These are phyloP conservation scores for Cercospora brassicicola DNA, from an alignment of 2,329 filamentous ascomycete genomes.

Conservation along the genomic window DNA sequence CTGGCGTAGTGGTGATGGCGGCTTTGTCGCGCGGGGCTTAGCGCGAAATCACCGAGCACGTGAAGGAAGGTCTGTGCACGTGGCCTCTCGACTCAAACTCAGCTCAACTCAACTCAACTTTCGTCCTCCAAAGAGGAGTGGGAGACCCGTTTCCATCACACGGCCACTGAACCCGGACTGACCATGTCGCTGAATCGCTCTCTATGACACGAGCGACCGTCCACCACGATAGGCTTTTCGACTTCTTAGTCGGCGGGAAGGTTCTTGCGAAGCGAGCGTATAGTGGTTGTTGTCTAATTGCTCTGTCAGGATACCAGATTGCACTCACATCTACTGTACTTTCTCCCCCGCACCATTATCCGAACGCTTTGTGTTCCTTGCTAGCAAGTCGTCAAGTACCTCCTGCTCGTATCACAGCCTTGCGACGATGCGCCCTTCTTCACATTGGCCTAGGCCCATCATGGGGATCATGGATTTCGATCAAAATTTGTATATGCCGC, in stretches of 20 bases:
- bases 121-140: not conserved
- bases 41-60: slow-evolving; percentile 5
- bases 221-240: not conserved
- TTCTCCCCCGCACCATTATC: not conserved
- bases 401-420: not conserved
- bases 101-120: not conserved
- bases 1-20: not conserved
- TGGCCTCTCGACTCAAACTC: not conserved
- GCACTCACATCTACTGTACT: not conserved
- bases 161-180: not conserved
- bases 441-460: not conserved
- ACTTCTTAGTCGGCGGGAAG: not conserved
- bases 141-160: not conserved
- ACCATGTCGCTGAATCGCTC: not conserved
- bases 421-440: not conserved
- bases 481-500: not conserved
- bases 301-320: not conserved
- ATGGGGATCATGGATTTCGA: not conserved
- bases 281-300: not conserved
- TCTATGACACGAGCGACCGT: not conserved
- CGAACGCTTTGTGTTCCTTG: not conserved
- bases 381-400: not conserved
- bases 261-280: not conserved
- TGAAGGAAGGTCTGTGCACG: not conserved
- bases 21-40: slow-evolving; percentile 6